Conservation (phyloP, 305 asterid genomes). For the Rubia balearica region DNA sequence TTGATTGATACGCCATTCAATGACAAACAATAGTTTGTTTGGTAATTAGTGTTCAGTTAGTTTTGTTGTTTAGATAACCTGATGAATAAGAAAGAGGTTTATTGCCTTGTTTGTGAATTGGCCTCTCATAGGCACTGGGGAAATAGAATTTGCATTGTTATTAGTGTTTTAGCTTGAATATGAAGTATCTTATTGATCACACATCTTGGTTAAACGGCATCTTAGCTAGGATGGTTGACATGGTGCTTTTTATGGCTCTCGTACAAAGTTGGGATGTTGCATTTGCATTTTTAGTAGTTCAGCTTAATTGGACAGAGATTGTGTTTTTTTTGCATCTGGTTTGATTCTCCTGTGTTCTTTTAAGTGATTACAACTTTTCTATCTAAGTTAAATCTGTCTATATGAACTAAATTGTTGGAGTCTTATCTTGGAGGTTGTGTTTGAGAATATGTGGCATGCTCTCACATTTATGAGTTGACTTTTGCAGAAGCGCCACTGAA, state of each 20-base stretch:
- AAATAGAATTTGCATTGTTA: no score
- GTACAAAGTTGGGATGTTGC: background rate
- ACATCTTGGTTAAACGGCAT: no score
- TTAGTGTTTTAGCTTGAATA: no score
- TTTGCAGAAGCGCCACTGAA: no score
- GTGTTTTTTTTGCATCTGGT: background rate
- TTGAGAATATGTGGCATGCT: no score
- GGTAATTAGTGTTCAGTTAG: no score
- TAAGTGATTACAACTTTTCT: background rate
- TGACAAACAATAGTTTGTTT: no score
- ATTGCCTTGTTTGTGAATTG: background rate
- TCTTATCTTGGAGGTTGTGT: no score
- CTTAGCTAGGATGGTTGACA: background rate
- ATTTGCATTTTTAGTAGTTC: no score
- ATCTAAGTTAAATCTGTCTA: background rate
- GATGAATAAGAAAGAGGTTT: background rate
- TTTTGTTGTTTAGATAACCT: background rate
- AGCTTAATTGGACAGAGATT: background rate
- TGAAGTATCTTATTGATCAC: no score
- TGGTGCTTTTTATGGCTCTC: background rate
- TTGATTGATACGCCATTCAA: no score
- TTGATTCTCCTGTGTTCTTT: background rate
- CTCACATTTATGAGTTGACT: no score
- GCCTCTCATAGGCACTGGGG: background rate
- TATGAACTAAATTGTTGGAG: background rate